Base-by-base conservation (phyloP, 1,284 basidiomycete genomes). In the Rhodotorula sp. region DNA sequence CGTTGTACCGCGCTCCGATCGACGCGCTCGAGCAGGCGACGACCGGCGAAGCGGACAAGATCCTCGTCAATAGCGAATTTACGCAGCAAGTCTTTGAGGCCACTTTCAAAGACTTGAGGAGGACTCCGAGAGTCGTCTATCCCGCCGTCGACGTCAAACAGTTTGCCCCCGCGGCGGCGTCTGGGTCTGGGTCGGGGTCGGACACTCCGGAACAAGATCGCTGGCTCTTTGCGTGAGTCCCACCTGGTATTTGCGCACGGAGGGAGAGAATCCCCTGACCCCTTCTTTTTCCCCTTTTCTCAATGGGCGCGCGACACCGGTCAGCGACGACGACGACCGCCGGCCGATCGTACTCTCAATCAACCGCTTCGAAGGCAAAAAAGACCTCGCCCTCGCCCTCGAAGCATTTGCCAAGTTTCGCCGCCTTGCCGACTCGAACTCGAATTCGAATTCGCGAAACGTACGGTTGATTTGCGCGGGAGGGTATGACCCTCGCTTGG, bases 331-430 rank as follows among this genome's bases (percentile, higher is more conserved):
- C 30, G 80, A 86, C 48, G 84, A 85, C 6, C 53, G 53, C 24
- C 91, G n/a, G n/a, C n/a, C 89, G 2, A 93, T 90, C 0, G 81
- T 99, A 3, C 78, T 98, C 0, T 97, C 94, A 0, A 83, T 99
- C 63, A 99, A 99, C 79, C 89, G 95, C 1, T 99, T 96, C 78
- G 95, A 99, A 82, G 87, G 86, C 73, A 99, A 98, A 84, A 99
- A 99, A 83, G 95, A 99, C 75, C 85, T 86, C 0, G 87, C 86
- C 0, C 83, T 99, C 3, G 94, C 94, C 0, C 83, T 99, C 37
- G 82, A 89, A 57, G 84, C 95, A 0, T 97, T 95, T 76, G 87
- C 89, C 7, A 54, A 60, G 17, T 56, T 77, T 48, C 61, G 61
- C 24, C 42, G n/a, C 1, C 14, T 6, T n/a, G n/a, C 37, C 22